These are phyloP conservation scores for Epichloe brachyelytri DNA, from an alignment of 2,329 filamentous ascomycete species.

Conservation along the genomic window DNA sequence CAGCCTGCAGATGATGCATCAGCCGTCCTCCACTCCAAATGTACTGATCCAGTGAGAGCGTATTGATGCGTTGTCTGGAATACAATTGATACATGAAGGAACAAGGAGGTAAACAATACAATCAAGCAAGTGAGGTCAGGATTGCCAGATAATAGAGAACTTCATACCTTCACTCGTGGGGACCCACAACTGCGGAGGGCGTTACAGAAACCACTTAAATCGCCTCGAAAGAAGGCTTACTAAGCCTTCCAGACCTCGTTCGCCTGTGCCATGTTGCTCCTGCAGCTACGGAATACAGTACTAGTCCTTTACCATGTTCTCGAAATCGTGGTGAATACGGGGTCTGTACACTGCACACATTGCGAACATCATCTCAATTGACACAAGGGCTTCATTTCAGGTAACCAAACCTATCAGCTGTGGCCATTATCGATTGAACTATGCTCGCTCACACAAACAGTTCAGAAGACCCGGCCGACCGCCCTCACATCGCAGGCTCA, in stretches of 20 bases:
- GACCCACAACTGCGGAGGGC: too few species aligned
- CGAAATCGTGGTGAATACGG: not conserved
- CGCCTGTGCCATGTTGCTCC: not conserved
- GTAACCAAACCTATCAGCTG: not conserved
- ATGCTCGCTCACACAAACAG: not conserved
- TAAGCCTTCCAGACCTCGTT: not conserved
- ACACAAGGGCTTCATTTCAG: not conserved
- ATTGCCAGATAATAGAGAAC: too few species aligned
- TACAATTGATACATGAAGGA: too few species aligned
- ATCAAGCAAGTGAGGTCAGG: too few species aligned
- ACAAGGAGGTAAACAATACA: too few species aligned
- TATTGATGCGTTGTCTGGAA: not conserved
- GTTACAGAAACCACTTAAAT: not conserved
- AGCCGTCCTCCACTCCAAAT: not conserved
- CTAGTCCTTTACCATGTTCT: not conserved
- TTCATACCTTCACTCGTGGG: too few species aligned
- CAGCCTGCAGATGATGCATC: not conserved
- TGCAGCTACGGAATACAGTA: not conserved
- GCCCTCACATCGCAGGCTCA: not conserved
- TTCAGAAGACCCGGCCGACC: not conserved
- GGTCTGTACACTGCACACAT: not conserved
- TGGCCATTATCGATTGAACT: not conserved
- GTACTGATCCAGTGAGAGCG: not conserved
- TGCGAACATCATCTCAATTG: not conserved
- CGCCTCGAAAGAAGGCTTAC: not conserved